Evolutionary conservation across 2,329 filamentous ascomycete genomes (phyloP).

Genomic region (Alternaria arbusti): DNA sequence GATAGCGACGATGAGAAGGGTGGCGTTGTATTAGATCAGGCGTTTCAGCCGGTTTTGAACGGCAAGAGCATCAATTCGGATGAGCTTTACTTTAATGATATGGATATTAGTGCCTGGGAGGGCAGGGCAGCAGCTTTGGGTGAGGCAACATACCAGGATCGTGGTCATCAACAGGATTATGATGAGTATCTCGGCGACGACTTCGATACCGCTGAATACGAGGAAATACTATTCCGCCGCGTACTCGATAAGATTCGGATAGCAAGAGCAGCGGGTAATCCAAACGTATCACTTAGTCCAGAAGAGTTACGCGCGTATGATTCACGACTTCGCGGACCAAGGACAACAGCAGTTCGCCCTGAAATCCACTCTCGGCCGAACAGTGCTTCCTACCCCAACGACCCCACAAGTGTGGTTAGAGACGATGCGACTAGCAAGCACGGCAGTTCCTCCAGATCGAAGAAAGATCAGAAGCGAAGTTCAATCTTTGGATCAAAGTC

Average conservation of each 20-base stretch:
- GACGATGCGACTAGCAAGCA: slow-evolving; percentile 41
- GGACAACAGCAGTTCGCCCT: slow-evolving; percentile 36
- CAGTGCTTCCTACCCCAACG: slow-evolving; percentile 37
- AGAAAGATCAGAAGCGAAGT: slow-evolving; percentile 41
- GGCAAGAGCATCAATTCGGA: slow-evolving; percentile 50
- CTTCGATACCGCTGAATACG: slow-evolving; percentile 55
- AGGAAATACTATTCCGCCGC: slow-evolving; percentile 77
- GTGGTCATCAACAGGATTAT: slow-evolving; percentile 59
- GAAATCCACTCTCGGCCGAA: slow-evolving; percentile 24
- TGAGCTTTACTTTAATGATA: slow-evolving; percentile 57
- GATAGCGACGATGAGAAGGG: slow-evolving; percentile 59
- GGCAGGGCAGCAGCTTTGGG: slow-evolving; percentile 53
- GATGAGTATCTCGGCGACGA: slow-evolving; percentile 50
- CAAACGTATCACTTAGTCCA: slow-evolving; percentile 78
- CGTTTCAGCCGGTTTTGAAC: slow-evolving; percentile 40
- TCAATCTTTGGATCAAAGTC: slow-evolving; percentile 40
- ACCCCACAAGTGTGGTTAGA: slow-evolving; percentile 35
- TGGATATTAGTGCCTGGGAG: slow-evolving; percentile 52
- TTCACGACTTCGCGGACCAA: slow-evolving; percentile 64
- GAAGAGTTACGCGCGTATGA: slow-evolving; percentile 84
- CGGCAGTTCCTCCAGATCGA: slow-evolving; percentile 37
- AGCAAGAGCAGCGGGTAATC: slow-evolving; percentile 76
- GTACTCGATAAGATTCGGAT: slow-evolving; percentile 81
- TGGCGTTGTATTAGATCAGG: slow-evolving; percentile 52
- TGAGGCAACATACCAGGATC: slow-evolving; percentile 55